Conservation (phyloP, 805 yeast genomes). For the Starmerella stellata region DNA sequence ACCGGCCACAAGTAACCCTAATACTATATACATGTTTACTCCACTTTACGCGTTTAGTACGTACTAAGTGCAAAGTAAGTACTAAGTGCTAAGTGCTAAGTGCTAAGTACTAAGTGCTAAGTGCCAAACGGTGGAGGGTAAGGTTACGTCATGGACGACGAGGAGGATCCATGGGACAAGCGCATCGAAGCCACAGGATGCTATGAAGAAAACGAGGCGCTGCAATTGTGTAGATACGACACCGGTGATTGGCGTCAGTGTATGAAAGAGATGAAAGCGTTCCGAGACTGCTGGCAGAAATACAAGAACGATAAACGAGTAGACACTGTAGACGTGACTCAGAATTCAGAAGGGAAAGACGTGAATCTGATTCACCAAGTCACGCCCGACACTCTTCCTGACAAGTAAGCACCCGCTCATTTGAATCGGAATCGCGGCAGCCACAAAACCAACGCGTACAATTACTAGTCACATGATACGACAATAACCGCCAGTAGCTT, state of each 20-base stretch:
- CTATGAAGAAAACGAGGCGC: conserved; percentile 46
- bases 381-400: not conserved
- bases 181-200: conserved; percentile 65
- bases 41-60: no score
- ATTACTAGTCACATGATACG: no score
- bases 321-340: conserved; percentile 7
- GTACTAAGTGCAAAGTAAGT: no score
- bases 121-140: no score
- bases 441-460: no score
- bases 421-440: no score
- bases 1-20: no score
- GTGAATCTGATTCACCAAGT: conserved; percentile 8
- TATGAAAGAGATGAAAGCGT: conserved; percentile 41
- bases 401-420: not conserved
- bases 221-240: conserved; percentile 66
- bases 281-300: conserved; percentile 44
- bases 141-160: no score
- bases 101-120: no score
- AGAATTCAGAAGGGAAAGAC: conserved; percentile 2
- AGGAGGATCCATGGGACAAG: conserved; percentile 34
- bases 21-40: no score
- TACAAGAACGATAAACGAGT: conserved; percentile 37
- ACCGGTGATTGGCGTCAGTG: conserved; percentile 69
- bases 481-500: no score
- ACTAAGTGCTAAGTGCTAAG: no score